Base-by-base conservation (phyloP, 2,329 filamentous ascomycete species). In the Furcasterigmium furcatum region DNA sequence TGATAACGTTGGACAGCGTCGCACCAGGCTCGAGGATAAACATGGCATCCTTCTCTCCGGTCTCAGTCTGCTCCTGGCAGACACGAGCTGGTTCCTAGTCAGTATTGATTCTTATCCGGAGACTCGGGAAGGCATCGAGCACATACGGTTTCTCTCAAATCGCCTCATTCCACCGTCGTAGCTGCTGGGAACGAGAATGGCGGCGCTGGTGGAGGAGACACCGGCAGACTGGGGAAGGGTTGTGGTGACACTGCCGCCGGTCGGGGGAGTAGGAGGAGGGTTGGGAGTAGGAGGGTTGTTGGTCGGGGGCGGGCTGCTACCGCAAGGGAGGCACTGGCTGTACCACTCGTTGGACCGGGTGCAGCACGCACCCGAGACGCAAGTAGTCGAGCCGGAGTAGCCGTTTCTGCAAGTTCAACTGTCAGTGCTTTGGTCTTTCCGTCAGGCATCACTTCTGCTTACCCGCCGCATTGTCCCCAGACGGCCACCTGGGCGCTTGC, bases 161-260 rank as follows among this genome's bases (percentile, higher is more conserved):
- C 64, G 62, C 54, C 67, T 64, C 71, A 76, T 73, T 18, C 63
- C 69, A 43, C 74, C 72, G 51, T 77, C 74, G 49, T 71, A 73
- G 20, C 52, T 57, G 16, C 60, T 62, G 19, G 60, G 60, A 16
- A 71, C 65, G 3, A 61, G 56, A 50, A 73, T 65, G 25, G 67
- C 66, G 46, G 65, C 59, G 9, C 59, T 60, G 36, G 66, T 66
- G 27, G 57, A 47, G 35, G 70, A 62, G 29, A 62, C 65, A 20
- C 67, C 64, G 21, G 66, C 60, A 7, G 68, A 46, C 1, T 46
- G 39, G 6, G 48, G 48, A n/a, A 50, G 47, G 1, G 43, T 46
- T 13, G 39, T 41, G 39, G 39, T 41, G 4, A 41, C 25, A 16
- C 56, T 44, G 8, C 30, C 30, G 7, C 56, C 48, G 3, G 45